Conservation (phyloP, 768 basidiomycete genomes). For the Mycena olivaceomarginata region DNA sequence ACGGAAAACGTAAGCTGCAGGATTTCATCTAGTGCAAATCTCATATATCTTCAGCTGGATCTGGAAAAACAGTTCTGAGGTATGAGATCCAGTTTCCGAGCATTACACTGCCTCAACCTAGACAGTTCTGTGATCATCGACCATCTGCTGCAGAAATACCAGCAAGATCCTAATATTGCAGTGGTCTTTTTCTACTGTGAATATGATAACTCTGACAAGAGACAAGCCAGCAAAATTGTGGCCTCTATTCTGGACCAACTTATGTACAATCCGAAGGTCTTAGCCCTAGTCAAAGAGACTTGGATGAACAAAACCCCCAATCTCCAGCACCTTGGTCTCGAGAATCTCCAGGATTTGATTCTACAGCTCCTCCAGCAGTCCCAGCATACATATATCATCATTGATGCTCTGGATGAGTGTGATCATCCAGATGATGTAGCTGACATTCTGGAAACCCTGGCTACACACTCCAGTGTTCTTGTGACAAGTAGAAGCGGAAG, state of each 20-base stretch:
- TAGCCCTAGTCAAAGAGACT: constrained; percentile 26
- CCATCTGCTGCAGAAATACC: constrained; percentile 14
- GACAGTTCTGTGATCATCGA: constrained; percentile 35
- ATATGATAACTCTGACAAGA: constrained; percentile 32
- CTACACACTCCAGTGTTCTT: constrained; percentile 13
- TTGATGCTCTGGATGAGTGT: constrained; percentile 41
- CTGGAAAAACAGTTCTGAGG: constrained; percentile 37
- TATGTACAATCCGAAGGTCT: constrained; percentile 30
- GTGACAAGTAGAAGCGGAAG: constrained; percentile 31
- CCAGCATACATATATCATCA: constrained; percentile 30
- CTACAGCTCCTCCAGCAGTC: constrained; percentile 28
- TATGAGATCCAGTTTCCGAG: background rate
- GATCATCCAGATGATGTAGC: constrained; percentile 28
- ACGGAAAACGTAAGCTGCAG: constrained; percentile 29
- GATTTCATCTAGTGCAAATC: background rate
- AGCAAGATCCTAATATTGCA: constrained; percentile 12
- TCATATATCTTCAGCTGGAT: constrained; percentile 18
- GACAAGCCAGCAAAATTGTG: constrained; percentile 21
- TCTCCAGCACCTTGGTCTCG: constrained; percentile 29
- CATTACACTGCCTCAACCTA: background rate
- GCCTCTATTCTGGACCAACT: constrained; percentile 38
- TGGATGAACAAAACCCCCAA: constrained; percentile 37
- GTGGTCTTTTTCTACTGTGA: constrained; percentile 40
- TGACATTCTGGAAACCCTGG: constrained; percentile 1
- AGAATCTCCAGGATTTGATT: constrained; percentile 30